Conservation (phyloP, 768 basidiomycete species). For the Psilocybe sp. region DNA sequence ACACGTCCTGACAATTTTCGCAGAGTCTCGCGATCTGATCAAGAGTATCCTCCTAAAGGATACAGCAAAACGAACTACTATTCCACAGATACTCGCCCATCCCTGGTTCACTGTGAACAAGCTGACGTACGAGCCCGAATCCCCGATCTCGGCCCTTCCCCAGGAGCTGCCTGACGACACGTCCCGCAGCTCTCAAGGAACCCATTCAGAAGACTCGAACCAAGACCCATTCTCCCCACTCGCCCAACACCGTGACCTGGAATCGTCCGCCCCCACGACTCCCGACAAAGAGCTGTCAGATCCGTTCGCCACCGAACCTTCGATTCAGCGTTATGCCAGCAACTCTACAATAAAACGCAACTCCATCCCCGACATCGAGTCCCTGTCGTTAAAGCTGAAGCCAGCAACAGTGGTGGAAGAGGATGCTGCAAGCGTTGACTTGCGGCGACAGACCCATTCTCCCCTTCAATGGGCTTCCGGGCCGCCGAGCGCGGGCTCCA, state of each 20-base stretch:
- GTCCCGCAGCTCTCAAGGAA: constrained; percentile 26
- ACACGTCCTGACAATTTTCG: constrained; percentile 8
- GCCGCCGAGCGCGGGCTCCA: constrained; percentile 17
- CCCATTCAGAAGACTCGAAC: constrained; percentile 54
- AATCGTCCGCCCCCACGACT: constrained; percentile 52
- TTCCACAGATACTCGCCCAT: constrained; percentile 83
- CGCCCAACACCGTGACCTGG: constrained; percentile 30
- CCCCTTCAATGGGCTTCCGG: constrained; percentile 22
- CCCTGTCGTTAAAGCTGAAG: constrained; percentile 30
- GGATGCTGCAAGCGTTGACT: constrained; percentile 25
- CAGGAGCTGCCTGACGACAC: constrained; percentile 19
- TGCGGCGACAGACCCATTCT: constrained; percentile 18
- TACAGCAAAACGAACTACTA: constrained; percentile 68
- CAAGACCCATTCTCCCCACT: constrained; percentile 50
- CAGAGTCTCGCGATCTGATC: constrained; percentile 87
- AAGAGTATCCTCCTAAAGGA: constrained; percentile 75
- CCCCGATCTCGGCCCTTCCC: constrained; percentile 21
- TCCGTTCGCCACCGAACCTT: constrained; percentile 30
- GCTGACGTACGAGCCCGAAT: constrained; percentile 31
- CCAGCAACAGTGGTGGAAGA: constrained; percentile 57
- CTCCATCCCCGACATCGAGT: constrained; percentile 31
- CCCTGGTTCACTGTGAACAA: constrained; percentile 71
- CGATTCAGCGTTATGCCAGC: constrained; percentile 50
- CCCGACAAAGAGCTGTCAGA: constrained; percentile 49
- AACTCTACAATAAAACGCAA: constrained; percentile 58